These are phyloP conservation scores for Microascus cirrosus DNA, from an alignment of 2,329 filamentous ascomycete genomes.

Conservation along the genomic window DNA sequence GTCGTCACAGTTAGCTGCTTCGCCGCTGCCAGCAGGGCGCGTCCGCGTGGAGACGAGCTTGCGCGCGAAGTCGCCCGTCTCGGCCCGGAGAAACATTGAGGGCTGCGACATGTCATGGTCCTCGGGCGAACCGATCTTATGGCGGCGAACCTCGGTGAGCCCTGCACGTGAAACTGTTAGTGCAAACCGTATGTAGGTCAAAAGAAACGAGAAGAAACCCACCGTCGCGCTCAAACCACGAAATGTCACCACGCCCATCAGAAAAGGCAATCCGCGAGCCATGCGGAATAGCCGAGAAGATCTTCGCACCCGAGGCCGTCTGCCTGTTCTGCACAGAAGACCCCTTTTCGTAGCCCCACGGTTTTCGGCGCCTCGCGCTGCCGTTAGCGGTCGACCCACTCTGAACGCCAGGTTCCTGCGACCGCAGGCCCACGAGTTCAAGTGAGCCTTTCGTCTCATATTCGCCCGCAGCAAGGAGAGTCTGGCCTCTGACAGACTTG, in stretches of 20 bases:
- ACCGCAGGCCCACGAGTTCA: constrained; percentile 64
- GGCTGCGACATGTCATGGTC: constrained; percentile 21
- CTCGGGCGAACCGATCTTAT: constrained; percentile 45
- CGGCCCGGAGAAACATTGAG: constrained; percentile 41
- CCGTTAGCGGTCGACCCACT: not conserved
- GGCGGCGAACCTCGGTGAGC: constrained; percentile 43
- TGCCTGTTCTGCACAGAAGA: constrained; percentile 62
- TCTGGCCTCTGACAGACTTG: constrained; percentile 40
- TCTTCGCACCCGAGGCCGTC: constrained; percentile 67
- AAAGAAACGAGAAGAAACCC: not conserved
- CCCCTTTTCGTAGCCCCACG: not conserved
- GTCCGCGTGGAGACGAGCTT: constrained; percentile 60
- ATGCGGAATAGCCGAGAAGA: constrained; percentile 72
- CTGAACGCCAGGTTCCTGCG: not conserved
- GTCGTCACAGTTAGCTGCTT: constrained; percentile 43
- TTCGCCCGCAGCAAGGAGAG: constrained; percentile 72
- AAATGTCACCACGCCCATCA: constrained; percentile 73
- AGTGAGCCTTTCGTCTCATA: constrained; percentile 87
- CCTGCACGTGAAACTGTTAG: constrained; percentile 16
- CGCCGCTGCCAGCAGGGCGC: constrained; percentile 13
- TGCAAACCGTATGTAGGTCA: not conserved
- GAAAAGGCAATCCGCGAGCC: constrained; percentile 74
- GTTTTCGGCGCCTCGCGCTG: constrained; percentile 9
- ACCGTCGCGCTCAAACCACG: constrained; percentile 82
- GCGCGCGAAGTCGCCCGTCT: constrained; percentile 62